A percentile compares a stretch with the other conserved stretches of the same genome.
phyloP scores from a whole-genome alignment of 345 rosid species.

The Acer campestre region DNA sequence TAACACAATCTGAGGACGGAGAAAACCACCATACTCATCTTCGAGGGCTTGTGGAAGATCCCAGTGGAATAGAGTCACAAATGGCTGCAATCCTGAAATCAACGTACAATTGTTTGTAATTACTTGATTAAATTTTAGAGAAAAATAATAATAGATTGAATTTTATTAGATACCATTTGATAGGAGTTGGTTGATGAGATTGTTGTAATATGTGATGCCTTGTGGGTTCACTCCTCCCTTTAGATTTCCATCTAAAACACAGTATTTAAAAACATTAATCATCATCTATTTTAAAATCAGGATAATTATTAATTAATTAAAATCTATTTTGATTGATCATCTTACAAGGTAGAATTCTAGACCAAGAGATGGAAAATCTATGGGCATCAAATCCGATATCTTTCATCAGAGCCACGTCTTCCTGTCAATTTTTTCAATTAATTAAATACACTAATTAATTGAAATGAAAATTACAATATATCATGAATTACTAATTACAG shows the following conservation, averaged over 20 bases:
- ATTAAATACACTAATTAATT: background rate
- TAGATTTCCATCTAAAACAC: background rate
- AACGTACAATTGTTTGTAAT: background rate
- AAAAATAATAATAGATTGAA: background rate
- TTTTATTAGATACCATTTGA: background rate
- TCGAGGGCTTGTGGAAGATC: conserved; percentile 30
- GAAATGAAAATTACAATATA: no score
- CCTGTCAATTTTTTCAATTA: conserved; percentile 25
- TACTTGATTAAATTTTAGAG: background rate
- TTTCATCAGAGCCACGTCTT: conserved; percentile 42
- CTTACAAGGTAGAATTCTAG: conserved; percentile 49
- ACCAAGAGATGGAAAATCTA: conserved; percentile 49
- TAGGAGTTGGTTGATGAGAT: conserved; percentile 17
- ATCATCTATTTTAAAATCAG: background rate
- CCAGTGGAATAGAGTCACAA: conserved; percentile 29
- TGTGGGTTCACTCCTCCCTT: conserved; percentile 16
- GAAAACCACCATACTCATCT: conserved; percentile 23
- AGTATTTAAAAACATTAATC: background rate
- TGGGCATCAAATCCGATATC: conserved; percentile 37
- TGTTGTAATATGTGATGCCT: conserved; percentile 13
- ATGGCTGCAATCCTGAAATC: conserved; percentile 21
- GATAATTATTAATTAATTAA: background rate
- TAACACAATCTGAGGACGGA: background rate
- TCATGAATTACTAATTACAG: background rate
- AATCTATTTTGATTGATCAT: background rate